Evolutionary conservation across 164 flowering plant species (phyloP).

Genomic region (Magnolia sinica): DNA sequence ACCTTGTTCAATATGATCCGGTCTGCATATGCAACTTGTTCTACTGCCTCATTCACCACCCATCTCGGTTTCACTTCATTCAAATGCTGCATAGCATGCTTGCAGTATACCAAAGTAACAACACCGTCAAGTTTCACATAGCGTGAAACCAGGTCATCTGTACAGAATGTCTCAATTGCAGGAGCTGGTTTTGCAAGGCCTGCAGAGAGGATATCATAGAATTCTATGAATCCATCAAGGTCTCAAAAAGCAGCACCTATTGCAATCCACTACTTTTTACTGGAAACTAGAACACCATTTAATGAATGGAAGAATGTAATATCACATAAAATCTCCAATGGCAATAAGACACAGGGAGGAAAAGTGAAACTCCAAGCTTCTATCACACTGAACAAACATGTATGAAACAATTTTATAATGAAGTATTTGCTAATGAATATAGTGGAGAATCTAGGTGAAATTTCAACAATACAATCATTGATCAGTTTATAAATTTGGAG

Average conservation of each 20-base stretch:
- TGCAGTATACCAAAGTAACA: constrained; percentile 91
- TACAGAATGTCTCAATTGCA: constrained; percentile 86
- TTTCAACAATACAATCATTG: too few species aligned
- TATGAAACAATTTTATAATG: too few species aligned
- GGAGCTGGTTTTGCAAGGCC: constrained; percentile 99
- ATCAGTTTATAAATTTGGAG: neutral
- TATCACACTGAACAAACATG: neutral
- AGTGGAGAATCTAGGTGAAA: neutral
- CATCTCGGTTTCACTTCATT: constrained; percentile 95
- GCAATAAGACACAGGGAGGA: too few species aligned
- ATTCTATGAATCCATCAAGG: neutral
- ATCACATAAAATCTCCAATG: neutral
- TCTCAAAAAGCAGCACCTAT: neutral
- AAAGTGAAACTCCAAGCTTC: neutral
- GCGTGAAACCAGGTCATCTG: constrained; percentile 75
- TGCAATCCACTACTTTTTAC: neutral
- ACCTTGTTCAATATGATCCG: constrained; percentile 94
- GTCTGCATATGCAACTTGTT: constrained; percentile 98
- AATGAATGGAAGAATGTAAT: neutral
- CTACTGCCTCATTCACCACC: constrained; percentile 96
- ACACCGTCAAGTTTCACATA: constrained; percentile 95
- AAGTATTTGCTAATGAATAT: neutral
- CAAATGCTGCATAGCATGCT: constrained; percentile 82
- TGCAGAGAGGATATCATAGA: constrained; percentile 22
- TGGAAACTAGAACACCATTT: neutral